These are phyloP conservation scores for Phaseolus lunatus DNA, from an alignment of 306 rosid species.

Conservation along the genomic window DNA sequence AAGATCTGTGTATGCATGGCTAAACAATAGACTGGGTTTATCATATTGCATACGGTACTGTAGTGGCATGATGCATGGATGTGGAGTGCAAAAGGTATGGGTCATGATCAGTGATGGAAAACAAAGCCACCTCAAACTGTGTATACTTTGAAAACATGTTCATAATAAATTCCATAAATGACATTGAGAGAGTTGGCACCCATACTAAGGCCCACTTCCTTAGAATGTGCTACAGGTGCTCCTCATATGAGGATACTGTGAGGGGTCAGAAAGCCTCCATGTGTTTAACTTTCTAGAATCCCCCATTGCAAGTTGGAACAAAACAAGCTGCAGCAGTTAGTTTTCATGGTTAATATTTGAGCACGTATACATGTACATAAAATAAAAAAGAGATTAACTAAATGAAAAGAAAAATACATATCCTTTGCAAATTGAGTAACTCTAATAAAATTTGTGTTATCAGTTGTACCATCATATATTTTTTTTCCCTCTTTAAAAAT, in stretches of 20 bases:
- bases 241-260: background rate
- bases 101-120: constrained; percentile 27
- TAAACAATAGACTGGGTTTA: constrained; percentile 17
- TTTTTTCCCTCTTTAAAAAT: too few relatives aligned
- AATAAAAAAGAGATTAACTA: too few relatives aligned
- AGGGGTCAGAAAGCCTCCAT: constrained; percentile 15
- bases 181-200: constrained; percentile 36
- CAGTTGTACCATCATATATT: too few relatives aligned
- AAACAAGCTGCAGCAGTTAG: background rate
- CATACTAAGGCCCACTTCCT: constrained; percentile 47
- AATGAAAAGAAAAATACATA: too few relatives aligned
- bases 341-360: background rate
- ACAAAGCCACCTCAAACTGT: constrained; percentile 29
- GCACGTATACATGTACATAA: too few relatives aligned
- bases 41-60: background rate
- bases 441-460: too few relatives aligned
- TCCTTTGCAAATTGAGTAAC: too few relatives aligned
- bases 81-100: constrained; percentile 36
- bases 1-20: constrained; percentile 32
- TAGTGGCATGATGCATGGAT: constrained; percentile 32
- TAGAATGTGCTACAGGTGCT: constrained; percentile 35
- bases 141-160: constrained; percentile 28
- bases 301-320: background rate
- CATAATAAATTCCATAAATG: constrained; percentile 43
- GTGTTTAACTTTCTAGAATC: constrained; percentile 35